These are phyloP conservation scores for Paramecium bursaria DNA, from an alignment of 73 alveolate genomes.

Conservation along the genomic window DNA sequence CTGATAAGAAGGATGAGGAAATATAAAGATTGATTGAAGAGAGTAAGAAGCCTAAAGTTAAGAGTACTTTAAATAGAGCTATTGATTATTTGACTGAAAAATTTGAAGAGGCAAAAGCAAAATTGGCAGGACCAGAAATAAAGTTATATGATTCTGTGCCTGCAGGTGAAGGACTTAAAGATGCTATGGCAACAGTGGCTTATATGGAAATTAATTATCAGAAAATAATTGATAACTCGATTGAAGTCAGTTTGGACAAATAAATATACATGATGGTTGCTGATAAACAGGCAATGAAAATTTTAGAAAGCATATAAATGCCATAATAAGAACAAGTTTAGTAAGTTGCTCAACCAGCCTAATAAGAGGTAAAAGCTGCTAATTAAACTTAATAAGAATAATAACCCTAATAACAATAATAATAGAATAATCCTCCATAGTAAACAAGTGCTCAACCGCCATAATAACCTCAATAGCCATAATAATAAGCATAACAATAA, in stretches of 20 bases:
- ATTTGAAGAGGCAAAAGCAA: not conserved
- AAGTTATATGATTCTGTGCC: constrained; percentile 28
- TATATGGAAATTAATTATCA: not conserved
- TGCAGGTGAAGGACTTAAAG: constrained; percentile 33
- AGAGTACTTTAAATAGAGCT: not conserved
- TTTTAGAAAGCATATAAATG: not conserved
- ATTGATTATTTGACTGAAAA: not conserved
- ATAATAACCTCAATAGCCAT: not conserved
- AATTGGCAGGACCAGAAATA: constrained; percentile 1
- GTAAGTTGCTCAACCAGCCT: too few species aligned
- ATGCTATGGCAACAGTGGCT: not conserved
- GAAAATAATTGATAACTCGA: constrained; percentile 6
- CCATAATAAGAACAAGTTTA: not conserved
- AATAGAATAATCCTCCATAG: not conserved
- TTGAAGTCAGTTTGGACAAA: not conserved
- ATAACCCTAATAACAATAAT: not conserved
- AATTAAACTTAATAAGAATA: not conserved
- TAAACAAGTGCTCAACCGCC: not conserved
- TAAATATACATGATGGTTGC: constrained; percentile 9
- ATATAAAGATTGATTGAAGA: not conserved
- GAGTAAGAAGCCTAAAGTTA: constrained; percentile 1
- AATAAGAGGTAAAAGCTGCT: constrained; percentile 4
- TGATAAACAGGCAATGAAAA: not conserved
- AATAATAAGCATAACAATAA: not conserved
- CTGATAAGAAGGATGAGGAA: not conserved